These are phyloP conservation scores for Poa pratensis DNA, from an alignment of 176 grass and related monocot genomes.

Conservation along the genomic window DNA sequence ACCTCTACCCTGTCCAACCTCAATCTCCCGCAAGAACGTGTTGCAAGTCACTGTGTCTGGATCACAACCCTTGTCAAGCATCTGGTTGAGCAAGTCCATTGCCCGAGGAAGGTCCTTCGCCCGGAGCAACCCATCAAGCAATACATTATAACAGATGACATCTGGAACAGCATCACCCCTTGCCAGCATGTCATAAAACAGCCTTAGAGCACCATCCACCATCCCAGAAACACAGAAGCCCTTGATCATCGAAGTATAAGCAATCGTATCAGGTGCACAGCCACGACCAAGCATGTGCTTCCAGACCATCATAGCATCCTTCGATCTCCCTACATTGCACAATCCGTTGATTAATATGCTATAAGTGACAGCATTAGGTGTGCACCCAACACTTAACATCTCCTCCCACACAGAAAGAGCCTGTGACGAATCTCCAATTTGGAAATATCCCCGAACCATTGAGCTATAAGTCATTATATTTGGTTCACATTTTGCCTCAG, in stretches of 20 bases:
- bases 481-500: slow-evolving; percentile 55
- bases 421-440: slow-evolving; percentile 45
- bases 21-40: slow-evolving; percentile 64
- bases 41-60: slow-evolving; percentile 83
- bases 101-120: slow-evolving; percentile 57
- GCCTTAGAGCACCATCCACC: slow-evolving; percentile 69
- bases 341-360: slow-evolving; percentile 85
- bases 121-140: slow-evolving; percentile 65
- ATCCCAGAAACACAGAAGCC: slow-evolving; percentile 72
- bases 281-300: slow-evolving; percentile 81
- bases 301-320: slow-evolving; percentile 97
- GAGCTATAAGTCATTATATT: slow-evolving; percentile 88
- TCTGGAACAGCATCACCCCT: slow-evolving; percentile 65
- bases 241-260: slow-evolving; percentile 93
- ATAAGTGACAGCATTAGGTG: slow-evolving; percentile 69
- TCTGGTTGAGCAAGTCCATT: slow-evolving; percentile 65
- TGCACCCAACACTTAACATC: slow-evolving; percentile 57
- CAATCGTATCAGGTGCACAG: slow-evolving; percentile 68
- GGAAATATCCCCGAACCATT: slow-evolving; percentile 75
- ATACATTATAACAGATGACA: slow-evolving; percentile 72
- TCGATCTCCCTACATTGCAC: slow-evolving; percentile 71
- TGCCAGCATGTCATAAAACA: slow-evolving; percentile 77
- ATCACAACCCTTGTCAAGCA: slow-evolving; percentile 83
- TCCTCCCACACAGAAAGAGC: slow-evolving; percentile 75
- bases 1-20: slow-evolving; percentile 41